A percentile compares a stretch with the other conserved stretches of the same genome.
Evolutionary conservation across 805 yeast genomes (phyloP).

Genomic region (Torulaspora franciscae): DNA sequence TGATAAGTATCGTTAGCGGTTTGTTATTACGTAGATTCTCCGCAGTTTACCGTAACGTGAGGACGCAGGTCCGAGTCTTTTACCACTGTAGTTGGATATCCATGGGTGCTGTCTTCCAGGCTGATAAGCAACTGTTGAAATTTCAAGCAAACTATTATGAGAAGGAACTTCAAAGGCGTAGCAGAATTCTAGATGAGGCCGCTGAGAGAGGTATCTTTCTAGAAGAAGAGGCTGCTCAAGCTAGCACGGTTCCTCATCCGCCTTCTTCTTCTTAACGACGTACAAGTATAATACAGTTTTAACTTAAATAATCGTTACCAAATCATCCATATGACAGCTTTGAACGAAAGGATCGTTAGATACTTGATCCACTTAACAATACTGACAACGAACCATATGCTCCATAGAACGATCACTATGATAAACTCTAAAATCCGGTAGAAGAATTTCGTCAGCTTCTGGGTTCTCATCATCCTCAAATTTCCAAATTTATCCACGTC

Average conservation of each 20-base stretch:
- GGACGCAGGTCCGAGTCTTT: conserved; percentile 40
- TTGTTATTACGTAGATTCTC: conserved; percentile 35
- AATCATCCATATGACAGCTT: conserved; percentile 22
- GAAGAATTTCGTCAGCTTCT: conserved; percentile 20
- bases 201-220: conserved; percentile 43
- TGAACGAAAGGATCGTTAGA: conserved; percentile 15
- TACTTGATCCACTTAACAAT: conserved; percentile 20
- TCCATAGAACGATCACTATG: conserved; percentile 29
- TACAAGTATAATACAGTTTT: neutral
- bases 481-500: conserved; percentile 31
- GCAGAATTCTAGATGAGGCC: conserved; percentile 39
- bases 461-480: conserved; percentile 23
- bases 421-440: conserved; percentile 28
- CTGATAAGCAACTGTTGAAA: conserved; percentile 38
- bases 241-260: conserved; percentile 16
- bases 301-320: conserved; percentile 18
- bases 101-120: conserved; percentile 40
- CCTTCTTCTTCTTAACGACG: neutral
- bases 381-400: conserved; percentile 31
- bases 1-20: conserved; percentile 36
- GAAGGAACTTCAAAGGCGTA: conserved; percentile 36
- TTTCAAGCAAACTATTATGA: conserved; percentile 36
- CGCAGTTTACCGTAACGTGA: conserved; percentile 36
- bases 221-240: conserved; percentile 33
- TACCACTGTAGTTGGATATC: conserved; percentile 42